Percentiles rank a stretch among this genome's conserved stretches.
These are phyloP conservation scores for Beauveria brongniartii DNA, from an alignment of 2,329 filamentous ascomycete genomes.

Conservation along the genomic window DNA sequence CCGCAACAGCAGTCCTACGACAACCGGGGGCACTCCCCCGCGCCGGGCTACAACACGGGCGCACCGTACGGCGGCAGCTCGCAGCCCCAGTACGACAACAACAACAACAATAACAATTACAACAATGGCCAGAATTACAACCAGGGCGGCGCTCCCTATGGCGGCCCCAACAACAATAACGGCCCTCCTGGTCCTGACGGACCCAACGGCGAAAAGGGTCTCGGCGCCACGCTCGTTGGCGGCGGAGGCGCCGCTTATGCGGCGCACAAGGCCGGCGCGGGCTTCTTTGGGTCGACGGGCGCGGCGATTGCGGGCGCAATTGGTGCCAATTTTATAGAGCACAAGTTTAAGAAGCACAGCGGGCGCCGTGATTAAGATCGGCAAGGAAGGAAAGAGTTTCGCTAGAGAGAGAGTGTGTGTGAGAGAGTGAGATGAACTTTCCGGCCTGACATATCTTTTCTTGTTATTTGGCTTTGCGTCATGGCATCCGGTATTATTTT, in stretches of 20 bases:
- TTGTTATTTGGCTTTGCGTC: no score
- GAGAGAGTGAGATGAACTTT: background rate
- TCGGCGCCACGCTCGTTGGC: slow-evolving; percentile 45
- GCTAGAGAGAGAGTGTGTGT: background rate
- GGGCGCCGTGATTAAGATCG: background rate
- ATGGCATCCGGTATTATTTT: no score
- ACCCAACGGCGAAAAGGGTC: slow-evolving; percentile 41
- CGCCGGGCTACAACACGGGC: slow-evolving; percentile 18
- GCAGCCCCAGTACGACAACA: slow-evolving; percentile 15
- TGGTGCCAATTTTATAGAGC: slow-evolving; percentile 44
- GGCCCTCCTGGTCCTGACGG: slow-evolving; percentile 20
- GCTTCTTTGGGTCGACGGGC: slow-evolving; percentile 41
- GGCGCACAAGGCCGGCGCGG: slow-evolving; percentile 45
- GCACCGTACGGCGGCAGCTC: slow-evolving; percentile 23
- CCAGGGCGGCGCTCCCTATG: slow-evolving; percentile 17
- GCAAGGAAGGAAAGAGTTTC: background rate
- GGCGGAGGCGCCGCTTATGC: slow-evolving; percentile 46
- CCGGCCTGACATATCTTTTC: background rate
- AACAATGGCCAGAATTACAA: slow-evolving; percentile 13
- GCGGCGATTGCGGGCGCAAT: slow-evolving; percentile 45
- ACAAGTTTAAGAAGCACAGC: slow-evolving; percentile 28
- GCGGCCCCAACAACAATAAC: slow-evolving; percentile 16
- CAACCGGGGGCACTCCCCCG: slow-evolving; percentile 14
- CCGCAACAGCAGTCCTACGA: slow-evolving; percentile 7
- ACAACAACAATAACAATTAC: slow-evolving; percentile 14